phyloP scores from a whole-genome alignment of 768 basidiomycete species.

The Epithele typhae region DNA sequence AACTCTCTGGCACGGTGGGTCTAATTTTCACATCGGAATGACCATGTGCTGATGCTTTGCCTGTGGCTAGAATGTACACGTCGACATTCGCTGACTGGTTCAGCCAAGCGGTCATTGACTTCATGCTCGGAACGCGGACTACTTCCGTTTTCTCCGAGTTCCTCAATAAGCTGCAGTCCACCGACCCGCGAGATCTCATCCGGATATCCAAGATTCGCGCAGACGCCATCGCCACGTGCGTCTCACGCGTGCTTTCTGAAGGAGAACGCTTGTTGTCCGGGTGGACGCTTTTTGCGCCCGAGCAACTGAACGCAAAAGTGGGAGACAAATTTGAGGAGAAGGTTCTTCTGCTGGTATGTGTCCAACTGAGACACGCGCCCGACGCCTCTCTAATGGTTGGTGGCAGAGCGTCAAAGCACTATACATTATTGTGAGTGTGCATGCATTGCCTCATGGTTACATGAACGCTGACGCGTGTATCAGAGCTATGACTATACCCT shows the following conservation, averaged over 20 bases:
- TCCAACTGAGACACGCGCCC: slow-evolving; percentile 18
- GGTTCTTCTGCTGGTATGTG: slow-evolving; percentile 76
- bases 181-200: slow-evolving; percentile 89
- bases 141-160: slow-evolving; percentile 92
- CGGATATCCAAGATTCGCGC: slow-evolving; percentile 85
- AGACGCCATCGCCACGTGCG: slow-evolving; percentile 89
- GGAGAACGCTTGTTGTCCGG: slow-evolving; percentile 67
- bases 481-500: slow-evolving; percentile 93
- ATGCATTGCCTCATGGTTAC: not conserved
- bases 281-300: slow-evolving; percentile 91
- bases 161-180: slow-evolving; percentile 77
- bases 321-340: slow-evolving; percentile 93
- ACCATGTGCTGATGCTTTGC: not conserved
- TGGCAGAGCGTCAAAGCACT: slow-evolving; percentile 45
- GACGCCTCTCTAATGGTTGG: not conserved
- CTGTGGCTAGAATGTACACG: slow-evolving; percentile 66
- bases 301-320: slow-evolving; percentile 64
- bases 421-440: slow-evolving; percentile 67
- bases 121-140: slow-evolving; percentile 84
- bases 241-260: slow-evolving; percentile 43
- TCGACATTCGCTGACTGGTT: slow-evolving; percentile 96
- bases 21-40: not conserved
- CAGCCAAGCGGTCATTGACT: slow-evolving; percentile 92
- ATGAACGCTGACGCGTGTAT: not conserved
- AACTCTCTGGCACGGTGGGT: slow-evolving; percentile 81